These are phyloP conservation scores for Phytophthora quininea DNA, from an alignment of 352 stramenopile genomes.

Conservation along the genomic window DNA sequence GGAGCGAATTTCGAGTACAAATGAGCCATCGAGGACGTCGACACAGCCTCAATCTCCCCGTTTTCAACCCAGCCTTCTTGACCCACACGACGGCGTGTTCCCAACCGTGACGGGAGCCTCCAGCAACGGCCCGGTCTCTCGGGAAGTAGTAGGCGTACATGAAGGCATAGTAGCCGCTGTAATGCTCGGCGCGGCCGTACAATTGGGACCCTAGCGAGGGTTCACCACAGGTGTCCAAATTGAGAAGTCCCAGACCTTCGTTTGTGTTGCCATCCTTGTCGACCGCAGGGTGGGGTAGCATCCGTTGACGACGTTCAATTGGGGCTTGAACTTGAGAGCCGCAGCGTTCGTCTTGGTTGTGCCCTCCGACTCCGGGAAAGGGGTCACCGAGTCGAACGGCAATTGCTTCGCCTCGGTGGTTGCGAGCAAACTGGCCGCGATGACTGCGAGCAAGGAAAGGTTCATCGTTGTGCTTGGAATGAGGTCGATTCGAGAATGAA, in stretches of 20 bases:
- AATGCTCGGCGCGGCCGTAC: slow-evolving; percentile 16
- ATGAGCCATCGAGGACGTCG: neutral
- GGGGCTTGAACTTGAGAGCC: slow-evolving; percentile 25
- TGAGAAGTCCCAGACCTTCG: slow-evolving; percentile 12
- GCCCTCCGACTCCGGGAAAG: slow-evolving; percentile 12
- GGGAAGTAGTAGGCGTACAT: slow-evolving; percentile 31
- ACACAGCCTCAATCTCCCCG: slow-evolving; percentile 7
- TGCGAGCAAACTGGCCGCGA: slow-evolving; percentile 1
- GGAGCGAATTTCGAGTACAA: slow-evolving; percentile 19
- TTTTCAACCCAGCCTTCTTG: neutral
- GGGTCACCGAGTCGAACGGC: slow-evolving; percentile 17
- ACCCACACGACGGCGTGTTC: slow-evolving; percentile 20
- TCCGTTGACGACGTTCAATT: slow-evolving; percentile 22
- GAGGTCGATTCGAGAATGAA: slow-evolving; percentile 4
- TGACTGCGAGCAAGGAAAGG: neutral
- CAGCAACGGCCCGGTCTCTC: slow-evolving; percentile 13
- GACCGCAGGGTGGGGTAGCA: slow-evolving; percentile 23
- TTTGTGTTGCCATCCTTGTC: slow-evolving; percentile 22
- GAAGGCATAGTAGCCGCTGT: slow-evolving; percentile 24
- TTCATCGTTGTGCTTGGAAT: neutral
- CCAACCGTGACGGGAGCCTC: slow-evolving; percentile 17
- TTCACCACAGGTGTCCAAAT: slow-evolving; percentile 4
- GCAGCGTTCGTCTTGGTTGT: neutral
- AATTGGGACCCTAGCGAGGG: slow-evolving; percentile 23
- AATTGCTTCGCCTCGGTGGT: slow-evolving; percentile 10